phyloP scores from a whole-genome alignment of 2,329 filamentous ascomycete species.

The Aspergillus flavus region DNA sequence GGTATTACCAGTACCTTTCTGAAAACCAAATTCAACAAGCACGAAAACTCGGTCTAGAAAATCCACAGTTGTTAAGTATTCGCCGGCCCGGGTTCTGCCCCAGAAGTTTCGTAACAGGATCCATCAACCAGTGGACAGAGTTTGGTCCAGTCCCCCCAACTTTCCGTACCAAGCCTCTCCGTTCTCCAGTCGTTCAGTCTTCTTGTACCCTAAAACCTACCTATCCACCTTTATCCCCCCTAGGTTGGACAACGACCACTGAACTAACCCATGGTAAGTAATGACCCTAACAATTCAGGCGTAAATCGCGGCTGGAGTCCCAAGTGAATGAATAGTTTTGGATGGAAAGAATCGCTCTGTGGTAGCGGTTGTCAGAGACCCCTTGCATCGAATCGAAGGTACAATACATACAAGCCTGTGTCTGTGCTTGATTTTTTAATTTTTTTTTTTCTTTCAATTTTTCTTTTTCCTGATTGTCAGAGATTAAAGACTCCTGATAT shows the following conservation, averaged over 20 bases:
- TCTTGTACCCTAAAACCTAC: constrained; percentile 13
- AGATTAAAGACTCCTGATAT: background rate
- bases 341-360: background rate
- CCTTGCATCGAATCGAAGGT: background rate
- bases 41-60: constrained; percentile 12
- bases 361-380: background rate
- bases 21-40: background rate
- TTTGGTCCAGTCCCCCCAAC: constrained; percentile 18
- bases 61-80: constrained; percentile 7
- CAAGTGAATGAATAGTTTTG: background rate
- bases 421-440: no score
- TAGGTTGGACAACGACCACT: background rate
- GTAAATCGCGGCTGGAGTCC: constrained; percentile 12
- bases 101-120: constrained; percentile 27
- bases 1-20: background rate
- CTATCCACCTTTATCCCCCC: background rate
- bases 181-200: constrained; percentile 6
- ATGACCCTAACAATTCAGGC: constrained; percentile 7
- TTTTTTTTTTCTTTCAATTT: background rate
- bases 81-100: constrained; percentile 24
- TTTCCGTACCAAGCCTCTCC: constrained; percentile 7
- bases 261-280: background rate
- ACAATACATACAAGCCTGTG: background rate
- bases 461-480: background rate
- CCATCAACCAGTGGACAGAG: constrained; percentile 18